A percentile compares a stretch with the other conserved stretches of the same genome.
Conservation (phyloP, 1,284 basidiomycete species). For the Sphagnurus paluster region DNA sequence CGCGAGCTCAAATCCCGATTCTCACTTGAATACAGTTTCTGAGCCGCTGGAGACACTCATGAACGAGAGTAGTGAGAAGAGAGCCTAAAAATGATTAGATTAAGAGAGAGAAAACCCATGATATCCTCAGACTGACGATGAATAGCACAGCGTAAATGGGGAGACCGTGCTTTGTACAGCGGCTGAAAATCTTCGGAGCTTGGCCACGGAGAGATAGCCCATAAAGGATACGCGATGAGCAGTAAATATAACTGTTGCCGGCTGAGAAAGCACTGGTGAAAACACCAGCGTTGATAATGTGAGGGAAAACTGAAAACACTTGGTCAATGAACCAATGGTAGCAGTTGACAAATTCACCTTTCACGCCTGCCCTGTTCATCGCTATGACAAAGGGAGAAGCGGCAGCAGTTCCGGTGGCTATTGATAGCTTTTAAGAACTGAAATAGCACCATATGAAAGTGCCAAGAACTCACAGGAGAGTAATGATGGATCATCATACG, state of each 20-base stretch:
- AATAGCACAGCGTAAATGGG: conserved; percentile 63
- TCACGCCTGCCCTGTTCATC: conserved; percentile 74
- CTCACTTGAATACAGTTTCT: conserved; percentile 40
- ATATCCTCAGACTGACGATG: conserved; percentile 36
- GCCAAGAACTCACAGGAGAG: conserved; percentile 44
- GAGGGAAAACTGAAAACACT: conserved; percentile 50
- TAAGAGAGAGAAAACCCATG: not conserved
- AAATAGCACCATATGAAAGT: no score
- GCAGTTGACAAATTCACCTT: conserved; percentile 31
- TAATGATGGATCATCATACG: conserved; percentile 64
- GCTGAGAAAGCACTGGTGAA: conserved; percentile 83
- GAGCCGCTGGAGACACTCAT: conserved; percentile 41
- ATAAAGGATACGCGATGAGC: conserved; percentile 80
- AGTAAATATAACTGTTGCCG: conserved; percentile 80
- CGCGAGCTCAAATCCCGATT: conserved; percentile 28
- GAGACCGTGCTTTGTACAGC: conserved; percentile 74
- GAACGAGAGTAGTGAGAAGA: conserved; percentile 39
- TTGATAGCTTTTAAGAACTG: no score
- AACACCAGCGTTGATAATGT: conserved; percentile 68
- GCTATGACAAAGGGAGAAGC: conserved; percentile 83
- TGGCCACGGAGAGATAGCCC: conserved; percentile 79
- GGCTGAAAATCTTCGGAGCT: conserved; percentile 60
- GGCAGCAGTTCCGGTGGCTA: conserved; percentile 58
- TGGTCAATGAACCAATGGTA: not conserved
- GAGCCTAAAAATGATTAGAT: conserved; percentile 23